phyloP scores from a whole-genome alignment of 768 basidiomycete species.

The Leccinum truebloodii region DNA sequence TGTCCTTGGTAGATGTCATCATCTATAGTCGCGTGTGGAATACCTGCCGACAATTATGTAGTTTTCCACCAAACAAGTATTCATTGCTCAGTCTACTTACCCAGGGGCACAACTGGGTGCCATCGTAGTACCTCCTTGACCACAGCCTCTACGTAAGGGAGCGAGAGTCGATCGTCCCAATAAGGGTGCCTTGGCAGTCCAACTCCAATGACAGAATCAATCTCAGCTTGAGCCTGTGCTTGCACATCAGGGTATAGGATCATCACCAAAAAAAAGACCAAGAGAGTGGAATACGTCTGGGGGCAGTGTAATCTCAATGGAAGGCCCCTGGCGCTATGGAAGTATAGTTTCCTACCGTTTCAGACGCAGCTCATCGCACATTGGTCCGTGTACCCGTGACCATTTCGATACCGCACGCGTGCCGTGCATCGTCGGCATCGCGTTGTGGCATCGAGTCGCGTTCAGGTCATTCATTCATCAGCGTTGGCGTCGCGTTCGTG shows the following conservation, averaged over 20 bases:
- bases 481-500: too few relatives aligned
- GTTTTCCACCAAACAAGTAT: neutral
- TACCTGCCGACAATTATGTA: slow-evolving; percentile 14
- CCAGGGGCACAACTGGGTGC: slow-evolving; percentile 3
- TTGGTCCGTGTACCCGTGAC: too few relatives aligned
- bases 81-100: slow-evolving; percentile 3
- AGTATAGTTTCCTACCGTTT: too few relatives aligned
- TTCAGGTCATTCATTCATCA: too few relatives aligned
- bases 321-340: too few relatives aligned
- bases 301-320: too few relatives aligned
- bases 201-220: slow-evolving; percentile 20
- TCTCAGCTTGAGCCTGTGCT: slow-evolving; percentile 19
- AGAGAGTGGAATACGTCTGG: too few relatives aligned
- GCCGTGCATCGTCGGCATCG: too few relatives aligned
- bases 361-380: too few relatives aligned
- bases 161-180: slow-evolving; percentile 21
- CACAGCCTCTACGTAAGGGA: slow-evolving; percentile 25
- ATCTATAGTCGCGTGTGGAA: slow-evolving; percentile 35
- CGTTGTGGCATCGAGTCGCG: too few relatives aligned
- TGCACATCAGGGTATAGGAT: slow-evolving; percentile 29
- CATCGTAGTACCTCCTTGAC: slow-evolving; percentile 29
- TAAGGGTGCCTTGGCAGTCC: slow-evolving; percentile 21
- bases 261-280: slow-evolving; percentile 26
- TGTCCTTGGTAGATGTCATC: slow-evolving; percentile 47
- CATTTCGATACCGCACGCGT: too few relatives aligned